Conservation (phyloP, 257 asterid genomes). For the Asclepias syriaca region DNA sequence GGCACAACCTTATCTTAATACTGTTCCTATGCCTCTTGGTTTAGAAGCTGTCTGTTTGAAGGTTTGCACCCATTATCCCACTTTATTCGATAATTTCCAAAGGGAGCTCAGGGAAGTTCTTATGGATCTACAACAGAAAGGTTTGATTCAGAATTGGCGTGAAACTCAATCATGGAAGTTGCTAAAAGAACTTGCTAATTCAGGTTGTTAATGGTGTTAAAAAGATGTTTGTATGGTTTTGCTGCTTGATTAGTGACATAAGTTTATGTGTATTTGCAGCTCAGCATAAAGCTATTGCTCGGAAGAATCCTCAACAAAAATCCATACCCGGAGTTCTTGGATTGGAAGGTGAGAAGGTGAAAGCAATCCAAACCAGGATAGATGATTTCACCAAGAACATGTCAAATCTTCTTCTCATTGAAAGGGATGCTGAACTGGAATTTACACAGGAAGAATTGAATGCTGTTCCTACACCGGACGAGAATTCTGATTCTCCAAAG, state of each 20-base stretch:
- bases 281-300: constrained; percentile 86
- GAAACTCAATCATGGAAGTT: constrained; percentile 83
- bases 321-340: constrained; percentile 58
- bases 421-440: constrained; percentile 88
- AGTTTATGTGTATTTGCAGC: constrained; percentile 45
- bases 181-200: constrained; percentile 75
- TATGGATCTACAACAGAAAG: constrained; percentile 51
- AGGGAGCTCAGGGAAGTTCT: constrained; percentile 86
- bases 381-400: constrained; percentile 61
- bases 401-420: constrained; percentile 76
- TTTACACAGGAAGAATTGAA: constrained; percentile 89
- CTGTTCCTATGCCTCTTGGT: constrained; percentile 89
- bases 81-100: constrained; percentile 93
- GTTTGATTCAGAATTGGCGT: constrained; percentile 60
- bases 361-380: constrained; percentile 61
- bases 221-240: neutral
- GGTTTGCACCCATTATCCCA: constrained; percentile 91
- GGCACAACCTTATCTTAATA: constrained; percentile 88
- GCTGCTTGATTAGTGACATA: neutral
- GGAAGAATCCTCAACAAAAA: constrained; percentile 53
- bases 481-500: constrained; percentile 42
- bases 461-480: constrained; percentile 81
- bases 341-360: constrained; percentile 60
- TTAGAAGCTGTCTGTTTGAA: constrained; percentile 76
- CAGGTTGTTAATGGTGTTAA: constrained; percentile 40